These are phyloP conservation scores for Candida gigantensis DNA, from an alignment of 1,139 yeast genomes.

Conservation along the genomic window DNA sequence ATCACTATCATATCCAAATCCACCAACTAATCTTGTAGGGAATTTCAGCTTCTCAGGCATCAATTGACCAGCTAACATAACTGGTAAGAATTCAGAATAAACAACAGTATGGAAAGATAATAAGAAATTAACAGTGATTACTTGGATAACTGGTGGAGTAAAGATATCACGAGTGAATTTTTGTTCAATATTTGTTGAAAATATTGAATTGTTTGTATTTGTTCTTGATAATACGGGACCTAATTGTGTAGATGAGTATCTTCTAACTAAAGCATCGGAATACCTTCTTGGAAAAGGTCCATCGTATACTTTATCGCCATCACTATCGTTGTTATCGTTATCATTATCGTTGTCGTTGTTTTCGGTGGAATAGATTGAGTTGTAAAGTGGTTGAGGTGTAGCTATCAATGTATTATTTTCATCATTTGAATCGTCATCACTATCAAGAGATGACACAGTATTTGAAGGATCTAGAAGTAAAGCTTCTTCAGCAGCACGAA, in stretches of 20 bases:
- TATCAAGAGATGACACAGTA: background rate
- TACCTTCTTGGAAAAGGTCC: constrained; percentile 36
- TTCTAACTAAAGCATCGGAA: constrained; percentile 40
- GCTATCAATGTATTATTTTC: background rate
- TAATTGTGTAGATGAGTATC: constrained; percentile 35
- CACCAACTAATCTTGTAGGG: constrained; percentile 24
- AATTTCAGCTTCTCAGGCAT: constrained; percentile 36
- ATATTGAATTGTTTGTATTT: constrained; percentile 12
- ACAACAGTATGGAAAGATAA: constrained; percentile 55
- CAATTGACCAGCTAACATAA: constrained; percentile 54
- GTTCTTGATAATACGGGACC: constrained; percentile 15
- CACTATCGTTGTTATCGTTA: background rate
- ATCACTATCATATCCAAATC: constrained; percentile 37
- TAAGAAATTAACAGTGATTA: constrained; percentile 43
- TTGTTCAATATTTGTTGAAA: constrained; percentile 13
- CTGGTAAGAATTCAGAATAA: constrained; percentile 60
- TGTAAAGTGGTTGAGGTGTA: constrained; percentile 7
- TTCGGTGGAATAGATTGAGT: background rate
- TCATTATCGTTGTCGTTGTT: background rate
- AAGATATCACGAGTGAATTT: constrained; percentile 22
- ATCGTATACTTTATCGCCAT: constrained; percentile 5
- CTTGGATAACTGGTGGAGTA: constrained; percentile 39
- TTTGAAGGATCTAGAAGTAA: constrained; percentile 1
- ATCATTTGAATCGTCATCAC: constrained; percentile 2
- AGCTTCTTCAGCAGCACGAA: constrained; percentile 1